A percentile compares a stretch with the other conserved stretches of the same genome.
Conservation (phyloP, 129 eudicot genomes). For the Rutidosis leptorrhynchoides region DNA sequence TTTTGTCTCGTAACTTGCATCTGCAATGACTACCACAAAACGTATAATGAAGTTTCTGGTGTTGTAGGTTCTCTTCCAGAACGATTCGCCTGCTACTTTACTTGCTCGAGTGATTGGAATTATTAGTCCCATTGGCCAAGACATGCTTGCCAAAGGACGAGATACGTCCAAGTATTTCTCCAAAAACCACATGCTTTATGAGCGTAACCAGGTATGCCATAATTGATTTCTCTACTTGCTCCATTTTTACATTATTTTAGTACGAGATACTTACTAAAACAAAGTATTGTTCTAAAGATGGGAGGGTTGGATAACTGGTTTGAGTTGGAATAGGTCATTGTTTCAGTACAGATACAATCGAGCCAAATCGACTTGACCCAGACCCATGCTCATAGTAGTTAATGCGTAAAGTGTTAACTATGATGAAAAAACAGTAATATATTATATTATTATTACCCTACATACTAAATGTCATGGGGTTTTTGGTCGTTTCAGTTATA, state of each 20-base stretch:
- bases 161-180: slow-evolving; percentile 92
- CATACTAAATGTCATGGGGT: too few relatives aligned
- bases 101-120: slow-evolving; percentile 97
- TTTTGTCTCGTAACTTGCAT: not conserved
- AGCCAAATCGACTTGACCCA: not conserved
- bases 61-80: slow-evolving; percentile 89
- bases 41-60: slow-evolving; percentile 11
- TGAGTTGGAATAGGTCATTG: not conserved
- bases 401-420: not conserved
- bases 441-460: too few relatives aligned
- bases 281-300: too few relatives aligned
- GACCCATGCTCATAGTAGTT: not conserved
- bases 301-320: not conserved
- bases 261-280: too few relatives aligned
- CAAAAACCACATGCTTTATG: slow-evolving; percentile 97
- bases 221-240: not conserved
- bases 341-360: not conserved
- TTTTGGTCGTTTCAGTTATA: too few relatives aligned
- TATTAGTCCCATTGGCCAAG: slow-evolving; percentile 76
- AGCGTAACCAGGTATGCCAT: slow-evolving; percentile 81
- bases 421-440: not conserved
- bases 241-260: not conserved
- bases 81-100: slow-evolving; percentile 96
- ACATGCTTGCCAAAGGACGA: slow-evolving; percentile 89
- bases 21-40: not conserved